Percentiles rank a stretch among this genome's conserved stretches.
Conservation (phyloP, 176 grass and related monocot species). For the Paspalum notatum region DNA sequence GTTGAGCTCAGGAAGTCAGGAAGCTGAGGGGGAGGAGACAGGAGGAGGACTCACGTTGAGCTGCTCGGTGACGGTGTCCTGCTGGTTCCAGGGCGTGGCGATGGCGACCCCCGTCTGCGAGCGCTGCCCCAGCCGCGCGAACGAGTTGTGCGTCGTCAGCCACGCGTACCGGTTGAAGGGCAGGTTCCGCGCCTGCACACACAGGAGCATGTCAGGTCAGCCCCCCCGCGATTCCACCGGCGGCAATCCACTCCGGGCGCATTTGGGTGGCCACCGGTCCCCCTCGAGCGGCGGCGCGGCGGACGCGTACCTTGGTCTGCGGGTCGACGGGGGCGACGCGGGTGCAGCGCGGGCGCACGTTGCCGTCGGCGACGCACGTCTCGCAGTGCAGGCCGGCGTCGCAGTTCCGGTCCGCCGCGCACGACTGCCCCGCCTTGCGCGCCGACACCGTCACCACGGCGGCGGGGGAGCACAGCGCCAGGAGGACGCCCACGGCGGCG, state of each 20-base stretch:
- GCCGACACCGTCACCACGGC: not conserved
- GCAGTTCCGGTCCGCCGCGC: conserved; percentile 66
- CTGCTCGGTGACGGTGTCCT: conserved; percentile 83
- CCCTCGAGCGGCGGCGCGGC: not conserved
- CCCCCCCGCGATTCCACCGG: not conserved
- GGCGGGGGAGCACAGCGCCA: not conserved
- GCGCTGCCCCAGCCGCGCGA: conserved; percentile 66
- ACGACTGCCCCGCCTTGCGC: conserved; percentile 59
- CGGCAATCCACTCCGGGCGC: not conserved
- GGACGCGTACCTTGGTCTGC: conserved; percentile 53
- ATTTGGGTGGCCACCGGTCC: not conserved
- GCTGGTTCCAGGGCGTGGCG: conserved; percentile 71
- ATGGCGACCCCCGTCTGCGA: conserved; percentile 59
- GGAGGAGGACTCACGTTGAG: conserved; percentile 60
- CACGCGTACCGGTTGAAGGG: conserved; percentile 94
- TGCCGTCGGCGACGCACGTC: conserved; percentile 73
- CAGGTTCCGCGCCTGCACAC: conserved; percentile 52
- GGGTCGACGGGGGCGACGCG: conserved; percentile 77
- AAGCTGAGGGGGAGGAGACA: not conserved
- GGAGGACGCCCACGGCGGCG: not conserved
- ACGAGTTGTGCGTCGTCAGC: conserved; percentile 98
- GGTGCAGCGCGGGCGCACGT: conserved; percentile 76
- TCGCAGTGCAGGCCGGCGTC: conserved; percentile 85
- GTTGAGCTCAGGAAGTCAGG: not conserved
- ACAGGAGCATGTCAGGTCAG: not conserved